Evolutionary conservation across 768 basidiomycete species (phyloP).

Genomic region (Trametes maxima): DNA sequence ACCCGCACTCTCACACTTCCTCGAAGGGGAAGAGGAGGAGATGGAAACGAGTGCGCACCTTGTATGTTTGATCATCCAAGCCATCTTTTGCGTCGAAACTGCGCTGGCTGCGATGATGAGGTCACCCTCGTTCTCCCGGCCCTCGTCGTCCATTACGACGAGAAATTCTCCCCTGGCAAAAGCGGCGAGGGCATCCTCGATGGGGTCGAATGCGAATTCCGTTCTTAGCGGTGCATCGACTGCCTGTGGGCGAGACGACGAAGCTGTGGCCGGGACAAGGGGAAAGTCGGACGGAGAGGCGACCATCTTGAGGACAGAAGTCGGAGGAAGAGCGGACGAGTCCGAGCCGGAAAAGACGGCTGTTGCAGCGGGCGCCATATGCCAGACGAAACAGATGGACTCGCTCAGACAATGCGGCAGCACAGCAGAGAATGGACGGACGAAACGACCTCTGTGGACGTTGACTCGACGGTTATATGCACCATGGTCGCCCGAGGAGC

Average conservation of each 20-base stretch:
- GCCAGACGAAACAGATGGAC: not conserved
- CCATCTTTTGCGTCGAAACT: constrained; percentile 96
- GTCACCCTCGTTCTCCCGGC: constrained; percentile 96
- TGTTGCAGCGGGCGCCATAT: constrained; percentile 20
- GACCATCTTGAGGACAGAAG: constrained; percentile 13
- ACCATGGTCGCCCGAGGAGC: constrained; percentile 12
- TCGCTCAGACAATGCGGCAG: not conserved
- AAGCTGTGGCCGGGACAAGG: constrained; percentile 17
- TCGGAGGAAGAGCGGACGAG: constrained; percentile 8
- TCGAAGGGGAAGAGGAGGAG: not conserved
- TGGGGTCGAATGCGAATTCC: constrained; percentile 71
- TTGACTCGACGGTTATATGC: not conserved
- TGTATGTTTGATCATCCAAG: constrained; percentile 96
- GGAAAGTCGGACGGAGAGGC: constrained; percentile 18
- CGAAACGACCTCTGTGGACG: not conserved
- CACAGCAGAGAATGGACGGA: not conserved
- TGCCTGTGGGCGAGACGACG: constrained; percentile 26
- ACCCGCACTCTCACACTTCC: not conserved
- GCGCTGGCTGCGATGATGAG: constrained; percentile 84
- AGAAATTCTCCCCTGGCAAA: constrained; percentile 85
- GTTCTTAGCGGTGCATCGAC: constrained; percentile 30
- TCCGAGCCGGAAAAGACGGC: not conserved
- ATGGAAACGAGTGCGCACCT: constrained; percentile 53
- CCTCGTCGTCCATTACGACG: constrained; percentile 97
- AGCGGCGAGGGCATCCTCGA: constrained; percentile 78